These are phyloP conservation scores for Pseudogymnoascus pannorum DNA, from an alignment of 2,329 filamentous ascomycete species.

Conservation along the genomic window DNA sequence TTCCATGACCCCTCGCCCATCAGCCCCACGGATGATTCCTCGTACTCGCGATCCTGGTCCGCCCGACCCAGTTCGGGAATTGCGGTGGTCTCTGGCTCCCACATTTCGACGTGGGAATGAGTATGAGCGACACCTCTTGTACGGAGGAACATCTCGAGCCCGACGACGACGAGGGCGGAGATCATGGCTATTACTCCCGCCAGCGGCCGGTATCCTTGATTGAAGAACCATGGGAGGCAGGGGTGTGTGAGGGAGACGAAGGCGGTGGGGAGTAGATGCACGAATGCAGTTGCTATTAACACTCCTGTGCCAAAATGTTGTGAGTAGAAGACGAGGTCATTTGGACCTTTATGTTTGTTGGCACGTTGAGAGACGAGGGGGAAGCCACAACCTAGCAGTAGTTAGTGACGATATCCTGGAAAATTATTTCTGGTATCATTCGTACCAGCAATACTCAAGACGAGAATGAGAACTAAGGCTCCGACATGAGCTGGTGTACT, in stretches of 20 bases:
- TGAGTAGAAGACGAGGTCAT: constrained; percentile 44
- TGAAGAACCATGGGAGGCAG: constrained; percentile 73
- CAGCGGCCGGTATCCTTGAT: constrained; percentile 67
- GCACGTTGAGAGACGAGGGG: constrained; percentile 27
- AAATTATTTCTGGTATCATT: not conserved
- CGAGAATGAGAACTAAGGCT: constrained; percentile 50
- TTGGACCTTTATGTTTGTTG: constrained; percentile 20
- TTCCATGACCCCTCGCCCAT: constrained; percentile 53
- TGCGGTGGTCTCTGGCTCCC: not conserved
- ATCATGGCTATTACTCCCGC: constrained; percentile 77
- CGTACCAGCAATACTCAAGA: constrained; percentile 43
- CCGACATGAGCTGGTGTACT: constrained; percentile 49
- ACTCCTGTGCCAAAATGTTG: constrained; percentile 76
- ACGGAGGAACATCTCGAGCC: constrained; percentile 83
- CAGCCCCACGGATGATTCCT: constrained; percentile 45
- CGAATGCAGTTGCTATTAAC: constrained; percentile 78
- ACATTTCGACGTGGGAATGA: constrained; percentile 42
- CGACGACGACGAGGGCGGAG: constrained; percentile 73
- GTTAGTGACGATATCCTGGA: constrained; percentile 9
- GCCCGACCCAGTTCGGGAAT: constrained; percentile 32
- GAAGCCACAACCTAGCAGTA: constrained; percentile 28
- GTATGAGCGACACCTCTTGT: constrained; percentile 57
- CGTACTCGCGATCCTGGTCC: not conserved
- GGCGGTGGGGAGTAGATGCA: constrained; percentile 58
- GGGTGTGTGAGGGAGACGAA: constrained; percentile 53